These are phyloP conservation scores for Pseudogymnoascus sp. DNA, from an alignment of 2,329 filamentous ascomycete genomes.

Conservation along the genomic window DNA sequence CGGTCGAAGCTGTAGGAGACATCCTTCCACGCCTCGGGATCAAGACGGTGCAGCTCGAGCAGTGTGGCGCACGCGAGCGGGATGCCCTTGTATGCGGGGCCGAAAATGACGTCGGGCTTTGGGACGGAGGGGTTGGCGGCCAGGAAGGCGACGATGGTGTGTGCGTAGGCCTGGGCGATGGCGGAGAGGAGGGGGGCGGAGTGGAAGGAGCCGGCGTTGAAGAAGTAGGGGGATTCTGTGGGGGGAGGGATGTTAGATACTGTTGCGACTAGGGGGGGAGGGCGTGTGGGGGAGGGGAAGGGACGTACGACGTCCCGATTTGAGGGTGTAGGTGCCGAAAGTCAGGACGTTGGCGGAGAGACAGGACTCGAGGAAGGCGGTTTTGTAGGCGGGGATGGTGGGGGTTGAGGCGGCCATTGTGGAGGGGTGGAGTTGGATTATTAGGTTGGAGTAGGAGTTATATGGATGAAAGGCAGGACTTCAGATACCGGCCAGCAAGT, in stretches of 20 bases:
- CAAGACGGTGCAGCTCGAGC: constrained; percentile 46
- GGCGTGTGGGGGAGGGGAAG: neutral
- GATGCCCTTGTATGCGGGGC: constrained; percentile 61
- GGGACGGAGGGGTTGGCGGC: constrained; percentile 6
- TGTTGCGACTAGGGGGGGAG: neutral
- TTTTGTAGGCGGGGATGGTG: constrained; percentile 31
- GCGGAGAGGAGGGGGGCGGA: constrained; percentile 46
- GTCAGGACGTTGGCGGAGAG: constrained; percentile 39
- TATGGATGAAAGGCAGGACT: neutral
- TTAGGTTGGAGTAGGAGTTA: neutral
- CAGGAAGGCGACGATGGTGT: constrained; percentile 19
- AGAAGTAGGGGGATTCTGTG: constrained; percentile 53
- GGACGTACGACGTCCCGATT: constrained; percentile 44
- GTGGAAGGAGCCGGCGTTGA: constrained; percentile 58
- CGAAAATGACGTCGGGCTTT: constrained; percentile 50
- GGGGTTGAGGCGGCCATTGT: constrained; percentile 11
- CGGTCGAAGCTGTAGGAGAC: constrained; percentile 58
- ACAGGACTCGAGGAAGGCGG: constrained; percentile 37
- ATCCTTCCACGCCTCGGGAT: constrained; percentile 41
- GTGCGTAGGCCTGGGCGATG: constrained; percentile 50
- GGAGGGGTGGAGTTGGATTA: neutral
- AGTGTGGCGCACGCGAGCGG: constrained; percentile 48
- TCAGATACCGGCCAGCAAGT: neutral
- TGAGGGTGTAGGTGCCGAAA: constrained; percentile 50
- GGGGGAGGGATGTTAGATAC: neutral